Conservation (phyloP, 345 rosid genomes). For the Pistacia integerrima region DNA sequence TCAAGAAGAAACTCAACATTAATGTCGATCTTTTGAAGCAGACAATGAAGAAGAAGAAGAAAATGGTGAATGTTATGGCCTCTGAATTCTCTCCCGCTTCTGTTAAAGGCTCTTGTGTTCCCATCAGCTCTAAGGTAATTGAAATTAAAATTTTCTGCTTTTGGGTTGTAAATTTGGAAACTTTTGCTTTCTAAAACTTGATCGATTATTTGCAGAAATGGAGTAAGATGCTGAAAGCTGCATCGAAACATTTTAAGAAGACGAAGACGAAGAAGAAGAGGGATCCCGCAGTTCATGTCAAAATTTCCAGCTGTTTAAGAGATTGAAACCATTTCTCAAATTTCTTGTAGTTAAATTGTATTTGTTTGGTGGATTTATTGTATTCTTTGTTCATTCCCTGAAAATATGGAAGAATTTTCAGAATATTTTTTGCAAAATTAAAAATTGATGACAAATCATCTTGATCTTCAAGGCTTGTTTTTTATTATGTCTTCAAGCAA, state of each 20-base stretch:
- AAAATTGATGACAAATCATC: background rate
- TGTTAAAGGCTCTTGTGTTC: conserved; percentile 45
- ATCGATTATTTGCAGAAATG: conserved; percentile 50
- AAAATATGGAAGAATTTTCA: background rate
- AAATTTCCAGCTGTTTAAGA: conserved; percentile 50
- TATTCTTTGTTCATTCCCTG: too few species aligned
- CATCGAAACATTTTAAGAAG: conserved; percentile 78
- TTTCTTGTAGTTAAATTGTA: background rate
- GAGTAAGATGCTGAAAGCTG: conserved; percentile 70
- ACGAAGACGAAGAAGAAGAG: conserved; percentile 55
- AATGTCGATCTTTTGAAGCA: conserved; percentile 21
- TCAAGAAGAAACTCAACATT: conserved; percentile 22
- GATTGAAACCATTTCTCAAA: background rate
- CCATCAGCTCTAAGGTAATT: conserved; percentile 49
- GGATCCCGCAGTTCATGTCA: conserved; percentile 38
- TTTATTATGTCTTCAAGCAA: conserved; percentile 15
- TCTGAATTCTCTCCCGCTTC: conserved; percentile 45
- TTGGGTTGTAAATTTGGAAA: background rate
- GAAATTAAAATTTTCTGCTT: background rate
- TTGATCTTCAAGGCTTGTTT: background rate
- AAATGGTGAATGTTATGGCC: conserved; percentile 15
- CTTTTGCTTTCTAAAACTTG: background rate
- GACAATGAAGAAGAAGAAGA: conserved; percentile 22
- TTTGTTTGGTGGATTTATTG: background rate
- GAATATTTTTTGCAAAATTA: too few species aligned